Conservation (phyloP, 345 rosid species). For the Clarkia xantiana region DNA sequence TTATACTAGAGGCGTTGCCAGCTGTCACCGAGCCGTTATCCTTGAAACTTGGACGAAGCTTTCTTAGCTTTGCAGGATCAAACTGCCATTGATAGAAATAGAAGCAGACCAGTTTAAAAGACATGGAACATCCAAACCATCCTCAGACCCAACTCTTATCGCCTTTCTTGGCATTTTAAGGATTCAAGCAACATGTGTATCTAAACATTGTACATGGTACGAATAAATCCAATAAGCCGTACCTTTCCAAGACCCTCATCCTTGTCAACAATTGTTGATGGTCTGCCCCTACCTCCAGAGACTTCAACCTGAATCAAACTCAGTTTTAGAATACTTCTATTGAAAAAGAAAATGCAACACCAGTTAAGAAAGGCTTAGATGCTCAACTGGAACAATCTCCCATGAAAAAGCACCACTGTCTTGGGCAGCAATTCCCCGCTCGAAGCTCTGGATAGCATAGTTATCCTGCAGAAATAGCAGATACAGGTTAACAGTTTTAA, state of each 20-base stretch:
- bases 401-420: conserved; percentile 70
- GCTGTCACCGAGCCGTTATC: conserved; percentile 83
- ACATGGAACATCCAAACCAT: too few species aligned
- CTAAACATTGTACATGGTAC: background rate
- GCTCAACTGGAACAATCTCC: conserved; percentile 83
- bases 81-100: conserved; percentile 33
- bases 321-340: background rate
- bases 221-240: background rate
- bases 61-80: conserved; percentile 79
- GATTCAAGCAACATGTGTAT: background rate
- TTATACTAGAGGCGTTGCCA: conserved; percentile 97
- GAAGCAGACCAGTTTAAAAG: background rate
- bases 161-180: background rate
- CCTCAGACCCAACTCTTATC: too few species aligned
- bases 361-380: conserved; percentile 7
- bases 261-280: conserved; percentile 64
- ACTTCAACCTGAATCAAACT: conserved; percentile 64
- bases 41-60: conserved; percentile 93
- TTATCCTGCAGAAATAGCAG: conserved; percentile 45
- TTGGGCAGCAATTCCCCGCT: conserved; percentile 94
- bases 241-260: conserved; percentile 99
- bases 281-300: conserved; percentile 85
- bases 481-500: background rate
- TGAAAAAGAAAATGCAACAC: conserved; percentile 3
- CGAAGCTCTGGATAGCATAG: conserved; percentile 82